Percentiles rank a stretch among this genome's conserved stretches.
phyloP scores from a whole-genome alignment of 2,329 filamentous ascomycete species.

The Parafenestella ontariensis region DNA sequence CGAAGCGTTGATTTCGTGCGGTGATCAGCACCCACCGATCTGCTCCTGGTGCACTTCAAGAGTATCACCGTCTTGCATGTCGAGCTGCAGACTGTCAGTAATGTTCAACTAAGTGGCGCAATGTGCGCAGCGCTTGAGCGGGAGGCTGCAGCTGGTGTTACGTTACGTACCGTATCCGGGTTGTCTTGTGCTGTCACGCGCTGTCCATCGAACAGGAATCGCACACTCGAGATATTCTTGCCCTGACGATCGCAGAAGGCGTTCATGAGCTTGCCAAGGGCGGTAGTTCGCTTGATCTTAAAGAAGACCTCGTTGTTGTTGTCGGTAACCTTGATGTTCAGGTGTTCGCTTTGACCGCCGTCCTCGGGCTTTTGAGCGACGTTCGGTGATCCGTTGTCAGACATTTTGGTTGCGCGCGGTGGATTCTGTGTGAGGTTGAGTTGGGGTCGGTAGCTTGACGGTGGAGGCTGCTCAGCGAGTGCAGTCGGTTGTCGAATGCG shows the following conservation, averaged over 20 bases:
- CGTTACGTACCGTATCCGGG: constrained; percentile 83
- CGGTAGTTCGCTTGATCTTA: constrained; percentile 98
- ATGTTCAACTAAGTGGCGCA: neutral
- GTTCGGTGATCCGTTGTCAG: constrained; percentile 52
- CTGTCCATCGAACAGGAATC: constrained; percentile 96
- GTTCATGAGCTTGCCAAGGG: constrained; percentile 97
- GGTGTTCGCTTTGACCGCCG: constrained; percentile 71
- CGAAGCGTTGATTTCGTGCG: constrained; percentile 2
- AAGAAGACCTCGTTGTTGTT: constrained; percentile 99
- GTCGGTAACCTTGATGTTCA: constrained; percentile 99
- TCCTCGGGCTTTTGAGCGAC: constrained; percentile 55
- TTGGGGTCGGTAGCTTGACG: constrained; percentile 1
- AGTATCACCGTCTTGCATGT: constrained; percentile 95
- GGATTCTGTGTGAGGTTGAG: constrained; percentile 5
- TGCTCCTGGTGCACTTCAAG: constrained; percentile 98
- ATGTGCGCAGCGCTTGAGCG: neutral
- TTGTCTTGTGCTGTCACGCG: constrained; percentile 89
- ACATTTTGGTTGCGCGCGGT: constrained; percentile 38
- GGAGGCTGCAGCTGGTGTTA: constrained; percentile 29
- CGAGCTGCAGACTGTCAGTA: constrained; percentile 67
- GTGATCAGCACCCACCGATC: constrained; percentile 72
- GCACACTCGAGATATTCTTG: constrained; percentile 81
- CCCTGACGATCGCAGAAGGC: constrained; percentile 97
- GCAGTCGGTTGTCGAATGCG: constrained; percentile 24
- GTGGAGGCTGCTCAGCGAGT: constrained; percentile 7